These are phyloP conservation scores for Tetradesmus obliquus DNA, from an alignment of 139 green algal species.

Conservation along the genomic window DNA sequence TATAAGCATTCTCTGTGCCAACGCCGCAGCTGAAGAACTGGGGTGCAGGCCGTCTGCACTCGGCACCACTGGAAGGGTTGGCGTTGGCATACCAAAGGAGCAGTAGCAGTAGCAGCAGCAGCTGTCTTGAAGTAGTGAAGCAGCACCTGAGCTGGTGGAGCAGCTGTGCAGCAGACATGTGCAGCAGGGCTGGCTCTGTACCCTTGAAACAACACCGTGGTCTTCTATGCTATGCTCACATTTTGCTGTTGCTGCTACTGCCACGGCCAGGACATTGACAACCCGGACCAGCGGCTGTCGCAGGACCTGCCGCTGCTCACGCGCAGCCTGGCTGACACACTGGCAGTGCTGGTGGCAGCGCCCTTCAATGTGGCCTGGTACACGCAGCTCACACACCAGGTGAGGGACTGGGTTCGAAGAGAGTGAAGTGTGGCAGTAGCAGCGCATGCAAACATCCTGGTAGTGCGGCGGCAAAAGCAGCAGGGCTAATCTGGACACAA, in stretches of 20 bases:
- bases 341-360: conserved; percentile 49
- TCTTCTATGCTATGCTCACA: too few species aligned
- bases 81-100: background rate
- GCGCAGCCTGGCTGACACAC: conserved; percentile 43
- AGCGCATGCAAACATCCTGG: too few species aligned
- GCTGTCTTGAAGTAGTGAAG: too few species aligned
- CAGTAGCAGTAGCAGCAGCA: background rate
- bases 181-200: too few species aligned
- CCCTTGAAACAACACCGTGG: too few species aligned
- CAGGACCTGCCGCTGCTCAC: conserved; percentile 73
- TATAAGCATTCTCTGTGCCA: too few species aligned
- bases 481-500: too few species aligned
- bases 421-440: too few species aligned
- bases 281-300: conserved; percentile 81
- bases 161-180: too few species aligned
- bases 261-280: conserved; percentile 57
- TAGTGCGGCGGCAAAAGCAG: too few species aligned
- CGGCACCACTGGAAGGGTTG: background rate
- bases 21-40: too few species aligned
- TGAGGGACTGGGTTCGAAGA: background rate
- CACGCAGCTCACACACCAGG: conserved; percentile 43
- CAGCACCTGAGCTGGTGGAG: too few species aligned
- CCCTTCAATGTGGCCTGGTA: conserved; percentile 64
- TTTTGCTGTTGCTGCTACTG: conserved; percentile 5
- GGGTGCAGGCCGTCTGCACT: background rate